Evolutionary conservation across 108 stramenopile species (phyloP).

Genomic region (Conticribra weissflogii): DNA sequence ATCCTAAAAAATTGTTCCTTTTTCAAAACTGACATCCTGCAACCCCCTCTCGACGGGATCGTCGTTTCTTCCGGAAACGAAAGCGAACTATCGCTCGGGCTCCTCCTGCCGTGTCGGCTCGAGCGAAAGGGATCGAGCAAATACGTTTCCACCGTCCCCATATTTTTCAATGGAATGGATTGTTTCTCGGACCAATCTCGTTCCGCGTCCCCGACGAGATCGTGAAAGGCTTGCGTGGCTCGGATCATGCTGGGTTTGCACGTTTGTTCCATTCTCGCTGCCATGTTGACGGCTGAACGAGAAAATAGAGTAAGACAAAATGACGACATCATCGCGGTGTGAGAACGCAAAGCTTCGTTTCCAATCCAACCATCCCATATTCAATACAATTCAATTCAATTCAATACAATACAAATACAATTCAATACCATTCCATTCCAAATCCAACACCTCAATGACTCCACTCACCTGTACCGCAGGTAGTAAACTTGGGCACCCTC

Average conservation of each 20-base stretch:
- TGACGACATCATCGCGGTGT: neutral
- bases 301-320: neutral
- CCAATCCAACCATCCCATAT: no score
- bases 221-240: constrained; percentile 36
- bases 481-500: constrained; percentile 42
- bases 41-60: no score
- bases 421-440: no score
- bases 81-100: no score
- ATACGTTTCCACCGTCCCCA: constrained; percentile 2
- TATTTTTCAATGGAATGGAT: constrained; percentile 7
- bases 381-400: neutral
- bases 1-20: no score
- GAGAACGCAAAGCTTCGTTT: no score
- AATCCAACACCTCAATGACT: no score
- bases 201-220: constrained; percentile 34
- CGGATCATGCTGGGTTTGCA: constrained; percentile 31
- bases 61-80: no score
- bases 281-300: constrained; percentile 38
- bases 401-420: no score
- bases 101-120: no score
- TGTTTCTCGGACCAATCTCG: constrained; percentile 25
- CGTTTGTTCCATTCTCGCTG: constrained; percentile 57
- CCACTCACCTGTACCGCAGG: constrained; percentile 19
- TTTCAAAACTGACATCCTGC: no score
- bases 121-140: constrained; percentile 2